Conservation (phyloP, 768 basidiomycete species). For the Tricholoma bakamatsutake region DNA sequence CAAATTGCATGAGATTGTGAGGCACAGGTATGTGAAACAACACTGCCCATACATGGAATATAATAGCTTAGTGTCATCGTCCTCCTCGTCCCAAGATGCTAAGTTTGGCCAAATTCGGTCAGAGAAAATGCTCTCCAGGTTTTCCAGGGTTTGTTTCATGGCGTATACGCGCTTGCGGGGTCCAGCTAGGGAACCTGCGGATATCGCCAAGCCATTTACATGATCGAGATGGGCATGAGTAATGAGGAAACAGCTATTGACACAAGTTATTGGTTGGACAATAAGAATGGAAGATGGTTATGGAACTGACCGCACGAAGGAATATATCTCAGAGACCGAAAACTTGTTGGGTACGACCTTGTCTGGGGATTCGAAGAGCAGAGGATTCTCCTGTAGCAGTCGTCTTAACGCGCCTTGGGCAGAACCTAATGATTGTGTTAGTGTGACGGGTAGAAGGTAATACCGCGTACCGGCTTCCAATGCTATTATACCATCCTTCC, state of each 20-base stretch:
- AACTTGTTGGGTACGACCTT: constrained; percentile 20
- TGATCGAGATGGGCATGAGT: constrained; percentile 94
- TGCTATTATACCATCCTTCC: constrained; percentile 79
- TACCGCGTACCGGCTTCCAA: constrained; percentile 75
- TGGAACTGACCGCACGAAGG: constrained; percentile 39
- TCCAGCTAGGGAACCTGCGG: constrained; percentile 71
- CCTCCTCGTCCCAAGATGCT: constrained; percentile 64
- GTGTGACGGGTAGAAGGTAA: background rate
- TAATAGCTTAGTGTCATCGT: constrained; percentile 53
- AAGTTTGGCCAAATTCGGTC: constrained; percentile 84
- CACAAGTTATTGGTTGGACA: constrained; percentile 2
- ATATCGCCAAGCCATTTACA: constrained; percentile 72
- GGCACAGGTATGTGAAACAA: background rate
- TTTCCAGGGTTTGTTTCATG: constrained; percentile 52
- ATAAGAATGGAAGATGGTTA: background rate
- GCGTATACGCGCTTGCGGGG: constrained; percentile 60
- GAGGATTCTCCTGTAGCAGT: constrained; percentile 51
- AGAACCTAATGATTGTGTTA: constrained; percentile 49
- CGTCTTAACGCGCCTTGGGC: constrained; percentile 72
- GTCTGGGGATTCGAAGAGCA: constrained; percentile 40
- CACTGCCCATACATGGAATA: constrained; percentile 52
- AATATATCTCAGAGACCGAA: constrained; percentile 48
- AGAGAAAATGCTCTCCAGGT: constrained; percentile 67
- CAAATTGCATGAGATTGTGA: constrained; percentile 6
- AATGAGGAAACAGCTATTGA: constrained; percentile 71